Evolutionary conservation across 108 stramenopile species (phyloP), one percentile per base, ranked within the genome.

Genomic region (Nitzschia sp.): DNA sequence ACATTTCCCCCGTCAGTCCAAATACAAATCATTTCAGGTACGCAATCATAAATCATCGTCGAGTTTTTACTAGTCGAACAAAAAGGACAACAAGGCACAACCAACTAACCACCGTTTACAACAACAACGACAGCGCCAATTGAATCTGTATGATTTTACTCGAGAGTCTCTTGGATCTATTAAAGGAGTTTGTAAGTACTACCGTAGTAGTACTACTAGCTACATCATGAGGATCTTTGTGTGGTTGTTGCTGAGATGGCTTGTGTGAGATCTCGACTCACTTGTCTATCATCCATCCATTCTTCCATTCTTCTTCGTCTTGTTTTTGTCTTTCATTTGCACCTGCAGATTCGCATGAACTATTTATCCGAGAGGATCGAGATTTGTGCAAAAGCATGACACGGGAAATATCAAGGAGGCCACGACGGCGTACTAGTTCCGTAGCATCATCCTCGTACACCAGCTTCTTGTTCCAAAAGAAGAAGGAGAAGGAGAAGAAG

Each of bases 1-100:
- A 41, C 44, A 67, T 28, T 67, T 67, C 28, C 48, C 19, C 4
- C 53, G 53, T 6, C 66, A 67, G 35, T 67, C 66, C 32, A 67
- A 55, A 27, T 67, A 67, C 66, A 67, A 67, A 36, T 55, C 53
- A 19, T 67, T 67, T 55, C 66, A 67, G 41, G 60, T 61, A 44
- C 6, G 60, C 13, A 32, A 32, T 2, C 33, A 17, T 28, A 9
- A 9, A 4, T 57, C 56, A 15, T 31, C 33, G 29, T 54, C 23
- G 23, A 15, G 17, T 9, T 53, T 22, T 54, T 54, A n/a, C n/a
- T n/a, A n/a, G n/a, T n/a, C n/a, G n/a, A n/a, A n/a, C n/a, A n/a
- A n/a, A n/a, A n/a, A n/a, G n/a, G n/a, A n/a, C n/a, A 41, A 13
- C 38, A 13, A 13, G 9, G 6, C 38, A 41, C 13, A 13, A 41